Evolutionary conservation across 176 grass and related monocot species (phyloP), one percentile per base, ranked within the genome.

Genomic region (Carex myosuroides): DNA sequence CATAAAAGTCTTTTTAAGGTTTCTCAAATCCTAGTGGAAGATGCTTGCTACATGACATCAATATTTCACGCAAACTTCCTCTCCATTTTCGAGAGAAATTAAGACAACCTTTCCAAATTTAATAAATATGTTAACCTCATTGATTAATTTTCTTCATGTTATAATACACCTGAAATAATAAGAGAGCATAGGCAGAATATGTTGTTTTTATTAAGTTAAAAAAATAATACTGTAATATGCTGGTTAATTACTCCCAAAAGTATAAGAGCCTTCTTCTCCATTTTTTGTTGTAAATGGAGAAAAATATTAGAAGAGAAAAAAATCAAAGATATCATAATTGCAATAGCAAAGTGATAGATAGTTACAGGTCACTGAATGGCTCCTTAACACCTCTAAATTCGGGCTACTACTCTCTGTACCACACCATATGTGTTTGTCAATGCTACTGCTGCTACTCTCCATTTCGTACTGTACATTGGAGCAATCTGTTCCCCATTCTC

Each of bases 291-390:
- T 7, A 53, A 82, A 66, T 82, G 80, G 80, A 85, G 72, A 78
- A 26, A 17, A 9, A 8, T 20, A 52, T 9, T 78, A 20, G 50
- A 13, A 30, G n/a, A 21, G 52, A 22, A 22, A 57, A 59, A 81
- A 81, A 60, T n/a, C 85, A 81, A 62, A 66, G 80, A 79, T 64
- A 64, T 32, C 73, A 76, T 54, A 70, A 81, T 70, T 72, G 85
- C 70, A 83, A 58, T 65, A 35, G 44, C 81, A 35, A 75, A 64
- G 35, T 48, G 26, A 58, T 60, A 89, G 83, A 85, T 58, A 85
- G 84, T 65, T 67, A 89, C 83, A 89, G 66, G 80, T 86, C 88
- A 89, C 81, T 89, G 84, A 89, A 86, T 85, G 83, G 52, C 81
- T 81, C 73, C 60, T 79, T 69, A 88, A 84, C 44, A 84, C 87